phyloP scores from a whole-genome alignment of 441 rosid genomes.

The Mallotus repandus region DNA sequence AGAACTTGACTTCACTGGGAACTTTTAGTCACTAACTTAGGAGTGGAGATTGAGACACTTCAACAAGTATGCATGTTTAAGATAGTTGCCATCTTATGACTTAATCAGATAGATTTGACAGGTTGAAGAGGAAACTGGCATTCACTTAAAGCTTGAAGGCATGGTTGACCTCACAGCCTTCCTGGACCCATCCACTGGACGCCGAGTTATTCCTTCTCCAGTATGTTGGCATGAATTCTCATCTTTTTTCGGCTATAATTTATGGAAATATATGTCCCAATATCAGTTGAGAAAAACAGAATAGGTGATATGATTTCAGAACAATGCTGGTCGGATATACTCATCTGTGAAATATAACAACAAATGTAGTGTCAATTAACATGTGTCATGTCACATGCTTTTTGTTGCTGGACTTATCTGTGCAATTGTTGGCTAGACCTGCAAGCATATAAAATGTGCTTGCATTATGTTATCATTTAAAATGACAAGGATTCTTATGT shows the following conservation, averaged over 20 bases:
- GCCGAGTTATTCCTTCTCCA: conserved; percentile 72
- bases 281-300: no score
- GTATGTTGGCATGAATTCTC: conserved; percentile 40
- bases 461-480: neutral
- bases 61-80: neutral
- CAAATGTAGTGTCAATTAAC: neutral
- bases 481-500: neutral
- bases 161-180: conserved; percentile 88
- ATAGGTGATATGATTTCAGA: no score
- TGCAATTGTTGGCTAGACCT: neutral
- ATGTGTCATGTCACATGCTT: neutral
- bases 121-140: conserved; percentile 93
- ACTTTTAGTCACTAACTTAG: neutral
- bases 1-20: neutral
- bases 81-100: neutral
- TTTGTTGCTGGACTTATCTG: neutral
- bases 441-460: neutral
- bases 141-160: conserved; percentile 62
- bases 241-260: neutral
- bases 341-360: neutral
- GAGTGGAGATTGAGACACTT: neutral
- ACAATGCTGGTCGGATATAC: neutral
- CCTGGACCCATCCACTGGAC: conserved; percentile 67
- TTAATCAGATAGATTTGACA: conserved; percentile 28
- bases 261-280: neutral